Evolutionary conservation across 1,139 yeast genomes (phyloP), one percentile per base, ranked within the genome.

Genomic region (Saccharomyces hybrid): DNA sequence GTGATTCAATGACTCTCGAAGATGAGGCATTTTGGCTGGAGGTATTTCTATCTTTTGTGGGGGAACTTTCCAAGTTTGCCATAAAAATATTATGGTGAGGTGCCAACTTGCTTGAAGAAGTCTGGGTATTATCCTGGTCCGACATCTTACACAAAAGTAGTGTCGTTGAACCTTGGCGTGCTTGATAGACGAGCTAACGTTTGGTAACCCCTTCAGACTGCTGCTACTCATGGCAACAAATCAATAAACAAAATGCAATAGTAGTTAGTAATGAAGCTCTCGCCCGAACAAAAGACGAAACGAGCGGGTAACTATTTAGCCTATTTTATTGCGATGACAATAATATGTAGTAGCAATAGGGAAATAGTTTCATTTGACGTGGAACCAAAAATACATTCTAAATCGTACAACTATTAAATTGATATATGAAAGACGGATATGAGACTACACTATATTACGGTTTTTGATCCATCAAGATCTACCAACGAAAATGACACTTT

Each of bases 1-100:
- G 73, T 14, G 78, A 70, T 60, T 82, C 87, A 55, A 83, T 83
- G 38, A 82, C 87, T 62, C 71, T 75, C 5, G 83, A 75, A 2
- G 82, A 66, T 2, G 66, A 16, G 14, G 16, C 49, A 7, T 28
- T 28, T 50, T 46, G 52, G n/a, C 46, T 9, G 34, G 19, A 7
- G 42, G 32, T 19, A 16, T 16, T 31, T 16, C 38, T 47, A 31
- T 38, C 19, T n/a, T 25, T 47, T 26, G 41, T 34, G 48, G 25
- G 27, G 16, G 25, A 27, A 28, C 13, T 27, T 25, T 27, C 34
- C 25, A 58, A 44, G 47, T 52, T 57, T 3, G 60, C 51, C 56
- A 58, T 57, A 31, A 58, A 58, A 16, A 58, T 46, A 13, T 47
- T 51, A 25, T 58, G 59, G 14, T 58, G 59, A 5, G 59, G 57